Conservation (phyloP, 306 rosid species). For the Rubus idaeus region DNA sequence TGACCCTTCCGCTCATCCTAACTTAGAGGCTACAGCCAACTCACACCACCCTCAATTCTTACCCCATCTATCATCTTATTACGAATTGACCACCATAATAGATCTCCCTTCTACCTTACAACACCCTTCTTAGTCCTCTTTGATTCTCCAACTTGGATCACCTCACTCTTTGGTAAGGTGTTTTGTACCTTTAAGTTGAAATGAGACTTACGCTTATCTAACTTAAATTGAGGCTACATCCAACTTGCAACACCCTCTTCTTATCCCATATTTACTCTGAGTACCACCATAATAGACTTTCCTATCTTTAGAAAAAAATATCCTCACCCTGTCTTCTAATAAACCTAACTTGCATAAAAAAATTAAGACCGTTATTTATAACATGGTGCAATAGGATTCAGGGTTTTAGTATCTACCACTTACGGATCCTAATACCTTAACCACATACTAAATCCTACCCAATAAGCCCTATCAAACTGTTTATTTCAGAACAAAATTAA, state of each 20-base stretch:
- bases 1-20: not conserved
- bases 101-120: not conserved
- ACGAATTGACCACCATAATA: too few relatives aligned
- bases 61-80: not conserved
- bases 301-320: not conserved
- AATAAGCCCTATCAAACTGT: too few relatives aligned
- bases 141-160: not conserved
- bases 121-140: not conserved
- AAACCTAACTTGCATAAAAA: too few relatives aligned
- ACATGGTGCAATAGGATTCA: too few relatives aligned
- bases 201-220: too few relatives aligned
- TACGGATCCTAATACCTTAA: too few relatives aligned
- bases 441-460: too few relatives aligned
- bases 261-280: not conserved
- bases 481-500: too few relatives aligned
- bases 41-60: not conserved
- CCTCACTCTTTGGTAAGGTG: not conserved
- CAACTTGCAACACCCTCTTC: not conserved
- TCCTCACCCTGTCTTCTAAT: too few relatives aligned
- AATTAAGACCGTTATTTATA: too few relatives aligned
- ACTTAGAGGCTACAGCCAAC: not conserved
- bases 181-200: not conserved
- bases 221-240: not conserved
- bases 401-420: too few relatives aligned
- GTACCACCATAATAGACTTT: not conserved